These are phyloP conservation scores for Clonostachys solani DNA, from an alignment of 2,329 filamentous ascomycete genomes.

Conservation along the genomic window DNA sequence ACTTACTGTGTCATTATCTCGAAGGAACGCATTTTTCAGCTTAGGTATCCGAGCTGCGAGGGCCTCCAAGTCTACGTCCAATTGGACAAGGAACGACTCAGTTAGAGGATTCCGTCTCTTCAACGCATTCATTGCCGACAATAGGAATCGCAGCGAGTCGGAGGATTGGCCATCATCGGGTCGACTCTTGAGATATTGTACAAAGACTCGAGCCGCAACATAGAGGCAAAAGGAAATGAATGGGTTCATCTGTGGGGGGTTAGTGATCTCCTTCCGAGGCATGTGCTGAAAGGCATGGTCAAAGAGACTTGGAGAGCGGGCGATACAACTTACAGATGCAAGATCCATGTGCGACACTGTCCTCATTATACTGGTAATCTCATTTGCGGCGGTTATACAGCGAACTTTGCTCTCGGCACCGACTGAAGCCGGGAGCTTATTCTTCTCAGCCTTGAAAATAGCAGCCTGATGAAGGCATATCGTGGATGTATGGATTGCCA, in stretches of 20 bases:
- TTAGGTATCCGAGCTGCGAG: slow-evolving; percentile 59
- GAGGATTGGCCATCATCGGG: slow-evolving; percentile 76
- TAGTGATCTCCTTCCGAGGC: slow-evolving; percentile 5
- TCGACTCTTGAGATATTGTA: slow-evolving; percentile 93
- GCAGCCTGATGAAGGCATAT: slow-evolving; percentile 98
- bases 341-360: slow-evolving; percentile 90
- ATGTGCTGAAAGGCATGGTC: neutral
- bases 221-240: slow-evolving; percentile 96
- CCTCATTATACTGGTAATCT: slow-evolving; percentile 92
- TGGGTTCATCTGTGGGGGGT: slow-evolving; percentile 71
- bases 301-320: too few species aligned
- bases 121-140: slow-evolving; percentile 85
- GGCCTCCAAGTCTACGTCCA: slow-evolving; percentile 86
- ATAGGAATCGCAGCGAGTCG: slow-evolving; percentile 83
- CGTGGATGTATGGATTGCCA: slow-evolving; percentile 94
- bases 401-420: slow-evolving; percentile 87
- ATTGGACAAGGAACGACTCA: slow-evolving; percentile 88
- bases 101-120: slow-evolving; percentile 87
- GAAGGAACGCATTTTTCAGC: slow-evolving; percentile 49
- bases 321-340: slow-evolving; percentile 56
- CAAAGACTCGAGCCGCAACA: slow-evolving; percentile 90
- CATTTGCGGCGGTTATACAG: slow-evolving; percentile 88
- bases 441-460: slow-evolving; percentile 94
- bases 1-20: slow-evolving; percentile 47
- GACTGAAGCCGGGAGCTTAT: slow-evolving; percentile 71